Evolutionary conservation across 164 flowering plant genomes (phyloP).

Genomic region (Liquidambar formosana): DNA sequence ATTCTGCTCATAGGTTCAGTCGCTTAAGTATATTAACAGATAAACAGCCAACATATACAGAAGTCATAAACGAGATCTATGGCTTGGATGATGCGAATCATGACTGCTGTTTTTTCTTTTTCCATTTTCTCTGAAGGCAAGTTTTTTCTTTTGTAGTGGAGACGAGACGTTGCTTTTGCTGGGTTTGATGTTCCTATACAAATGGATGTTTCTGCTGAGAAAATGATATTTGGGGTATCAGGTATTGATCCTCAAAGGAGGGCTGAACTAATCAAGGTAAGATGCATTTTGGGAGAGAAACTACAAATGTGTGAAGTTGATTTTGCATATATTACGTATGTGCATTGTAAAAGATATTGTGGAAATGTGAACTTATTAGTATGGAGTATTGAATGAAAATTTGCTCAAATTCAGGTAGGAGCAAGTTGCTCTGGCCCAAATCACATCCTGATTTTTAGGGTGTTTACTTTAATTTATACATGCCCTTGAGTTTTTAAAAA

Average conservation of each 20-base stretch:
- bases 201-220: conserved; percentile 95
- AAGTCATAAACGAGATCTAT: too few relatives aligned
- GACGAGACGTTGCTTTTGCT: conserved; percentile 94
- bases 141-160: conserved; percentile 67
- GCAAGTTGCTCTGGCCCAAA: too few relatives aligned
- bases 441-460: too few relatives aligned
- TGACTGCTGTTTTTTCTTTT: too few relatives aligned
- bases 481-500: too few relatives aligned
- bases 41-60: too few relatives aligned
- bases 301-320: background rate
- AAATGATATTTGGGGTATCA: conserved; percentile 86
- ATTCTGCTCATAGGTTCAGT: too few relatives aligned
- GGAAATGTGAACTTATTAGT: background rate
- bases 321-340: background rate
- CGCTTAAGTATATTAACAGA: too few relatives aligned
- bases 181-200: conserved; percentile 96
- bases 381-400: background rate
- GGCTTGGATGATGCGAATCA: too few relatives aligned
- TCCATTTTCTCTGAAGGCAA: too few relatives aligned
- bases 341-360: background rate
- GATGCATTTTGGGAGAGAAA: background rate
- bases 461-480: too few relatives aligned
- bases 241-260: conserved; percentile 82
- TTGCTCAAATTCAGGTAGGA: background rate
- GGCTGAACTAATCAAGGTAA: conserved; percentile 80